Percentiles rank a stretch among this genome's conserved stretches.
Evolutionary conservation across 371 early-diverging fungal species (phyloP).

Genomic region (Parasitella parasitica): DNA sequence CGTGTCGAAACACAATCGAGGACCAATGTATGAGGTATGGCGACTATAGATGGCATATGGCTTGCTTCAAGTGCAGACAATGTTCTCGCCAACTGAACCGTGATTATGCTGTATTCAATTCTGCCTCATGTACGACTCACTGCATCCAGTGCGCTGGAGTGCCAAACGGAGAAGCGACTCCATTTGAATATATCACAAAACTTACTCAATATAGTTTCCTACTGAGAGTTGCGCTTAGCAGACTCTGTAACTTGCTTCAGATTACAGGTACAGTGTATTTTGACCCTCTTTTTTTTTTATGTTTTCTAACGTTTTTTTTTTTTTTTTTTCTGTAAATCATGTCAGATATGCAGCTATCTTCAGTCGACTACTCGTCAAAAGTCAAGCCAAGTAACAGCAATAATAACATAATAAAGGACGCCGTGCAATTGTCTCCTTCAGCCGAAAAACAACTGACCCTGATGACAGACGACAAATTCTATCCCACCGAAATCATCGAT

Average conservation of each 20-base stretch:
- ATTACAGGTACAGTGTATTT: conserved; percentile 53
- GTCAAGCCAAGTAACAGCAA: conserved; percentile 2
- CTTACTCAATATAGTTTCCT: conserved; percentile 90
- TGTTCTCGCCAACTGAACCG: conserved; percentile 55
- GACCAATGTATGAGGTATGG: conserved; percentile 81
- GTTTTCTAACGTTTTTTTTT: not conserved
- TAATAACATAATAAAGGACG: conserved; percentile 10
- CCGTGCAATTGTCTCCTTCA: conserved; percentile 13
- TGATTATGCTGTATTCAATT: conserved; percentile 44
- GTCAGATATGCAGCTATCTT: conserved; percentile 39
- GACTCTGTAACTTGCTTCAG: conserved; percentile 76
- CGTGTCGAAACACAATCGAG: conserved; percentile 79
- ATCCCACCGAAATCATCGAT: conserved; percentile 53
- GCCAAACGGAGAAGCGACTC: conserved; percentile 28
- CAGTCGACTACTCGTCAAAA: conserved; percentile 40
- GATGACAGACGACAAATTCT: conserved; percentile 26
- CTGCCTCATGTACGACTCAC: conserved; percentile 47
- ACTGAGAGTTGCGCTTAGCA: conserved; percentile 81
- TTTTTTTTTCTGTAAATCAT: not conserved
- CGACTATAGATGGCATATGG: conserved; percentile 77
- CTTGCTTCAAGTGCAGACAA: conserved; percentile 74
- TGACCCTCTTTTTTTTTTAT: not conserved
- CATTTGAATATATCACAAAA: conserved; percentile 70
- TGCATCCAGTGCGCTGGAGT: conserved; percentile 41
- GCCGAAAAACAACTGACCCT: conserved; percentile 21